Conservation (phyloP, 495 filamentous ascomycete species). For the Mytilinidion resinicola region DNA sequence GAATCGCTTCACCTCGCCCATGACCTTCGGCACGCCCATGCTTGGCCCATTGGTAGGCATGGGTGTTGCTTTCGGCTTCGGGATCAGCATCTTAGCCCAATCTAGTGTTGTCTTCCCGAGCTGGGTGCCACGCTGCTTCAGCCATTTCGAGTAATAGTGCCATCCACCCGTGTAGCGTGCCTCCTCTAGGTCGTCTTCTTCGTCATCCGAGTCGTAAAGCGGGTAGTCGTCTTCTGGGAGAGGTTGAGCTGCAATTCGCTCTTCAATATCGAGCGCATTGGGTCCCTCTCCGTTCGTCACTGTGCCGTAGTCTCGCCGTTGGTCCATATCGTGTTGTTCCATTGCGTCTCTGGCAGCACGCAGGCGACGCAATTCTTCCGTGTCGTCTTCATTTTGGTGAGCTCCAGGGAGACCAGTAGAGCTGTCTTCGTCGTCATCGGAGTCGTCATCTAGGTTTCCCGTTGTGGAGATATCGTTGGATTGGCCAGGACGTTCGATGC, state of each 20-base stretch:
- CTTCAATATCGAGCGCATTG: constrained; percentile 66
- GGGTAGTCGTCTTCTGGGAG: constrained; percentile 61
- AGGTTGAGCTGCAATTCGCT: constrained; percentile 59
- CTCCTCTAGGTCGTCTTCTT: constrained; percentile 67
- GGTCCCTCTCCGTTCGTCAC: constrained; percentile 35
- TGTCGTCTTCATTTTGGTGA: constrained; percentile 39
- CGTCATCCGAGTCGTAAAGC: constrained; percentile 88
- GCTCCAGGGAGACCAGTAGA: constrained; percentile 41
- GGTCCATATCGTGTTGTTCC: constrained; percentile 43
- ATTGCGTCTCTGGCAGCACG: constrained; percentile 43
- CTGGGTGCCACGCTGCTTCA: constrained; percentile 8
- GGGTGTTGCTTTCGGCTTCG: constrained; percentile 53
- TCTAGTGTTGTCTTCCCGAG: constrained; percentile 34
- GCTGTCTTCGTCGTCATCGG: constrained; percentile 55
- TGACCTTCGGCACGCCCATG: constrained; percentile 41
- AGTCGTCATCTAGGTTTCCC: constrained; percentile 49
- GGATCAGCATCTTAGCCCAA: constrained; percentile 48
- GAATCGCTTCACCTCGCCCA: constrained; percentile 59
- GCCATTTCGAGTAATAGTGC: constrained; percentile 18
- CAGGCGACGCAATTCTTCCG: constrained; percentile 37
- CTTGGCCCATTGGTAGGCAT: constrained; percentile 50
- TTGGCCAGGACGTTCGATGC: constrained; percentile 72
- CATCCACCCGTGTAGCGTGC: constrained; percentile 65
- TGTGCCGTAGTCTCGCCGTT: constrained; percentile 42
- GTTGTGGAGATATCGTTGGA: constrained; percentile 70